Base-by-base conservation (phyloP, 108 stramenopile genomes). In the Epithemia pelagica region DNA sequence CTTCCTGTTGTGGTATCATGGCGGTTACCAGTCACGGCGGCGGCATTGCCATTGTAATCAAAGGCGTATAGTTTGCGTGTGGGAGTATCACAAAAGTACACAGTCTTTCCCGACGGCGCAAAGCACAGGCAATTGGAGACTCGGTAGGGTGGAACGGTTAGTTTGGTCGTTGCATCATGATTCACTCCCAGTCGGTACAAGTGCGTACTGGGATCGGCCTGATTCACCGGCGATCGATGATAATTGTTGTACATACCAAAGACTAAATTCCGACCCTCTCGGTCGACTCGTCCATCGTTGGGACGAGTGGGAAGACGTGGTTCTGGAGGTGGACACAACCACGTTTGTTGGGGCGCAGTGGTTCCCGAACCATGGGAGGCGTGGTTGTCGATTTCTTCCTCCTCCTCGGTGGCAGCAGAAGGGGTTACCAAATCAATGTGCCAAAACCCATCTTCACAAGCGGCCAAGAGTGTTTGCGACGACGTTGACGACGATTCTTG, bases 191-290 rank as follows among this genome's bases (percentile, higher is more conserved):
- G 15, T 46, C 37, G 37, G 15, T 46, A 46, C 37, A 46, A 46
- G 15, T 46, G 15, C 10, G 37, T 10, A 80, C 30, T 80, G 10
- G 37, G 37, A 46, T 81, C 83, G 56, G 84, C 82, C 26, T 72
- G 71, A 0, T 82, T 83, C 26, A 61, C 78, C 2, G 82, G 73
- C 1, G 84, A 29, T n/a, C 87, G 75, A 63, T 88, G 84, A 64
- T 85, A 85, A 56, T 84, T 78, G 62, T 88, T 88, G 74, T 85
- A 88, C 83, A 84, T 87, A 2, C 87, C 87, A 33, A 88, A 52
- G 0, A 88, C 82, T 1, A 85, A 72, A 46, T 46, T 46, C 21
- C 80, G 75, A 15, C 84, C 83, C 54, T 73, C 69, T 24, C 87
- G 77, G 67, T 88, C 87, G 23, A 85, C 83, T 32, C 87, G 75